Conservation (phyloP, 768 basidiomycete species). For the Suillus decipiens region DNA sequence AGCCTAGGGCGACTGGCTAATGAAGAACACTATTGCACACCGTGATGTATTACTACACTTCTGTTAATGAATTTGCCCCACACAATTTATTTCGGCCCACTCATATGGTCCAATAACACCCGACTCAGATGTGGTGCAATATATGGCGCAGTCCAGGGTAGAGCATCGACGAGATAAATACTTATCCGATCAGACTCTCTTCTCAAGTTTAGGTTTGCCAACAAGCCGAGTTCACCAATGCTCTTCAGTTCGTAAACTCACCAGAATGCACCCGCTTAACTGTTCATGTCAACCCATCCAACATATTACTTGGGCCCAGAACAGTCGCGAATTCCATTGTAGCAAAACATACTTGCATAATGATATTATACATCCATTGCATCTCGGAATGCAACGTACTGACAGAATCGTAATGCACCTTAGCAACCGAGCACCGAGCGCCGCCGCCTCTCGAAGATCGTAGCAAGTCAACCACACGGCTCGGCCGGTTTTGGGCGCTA, state of each 20-base stretch:
- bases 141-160: neutral
- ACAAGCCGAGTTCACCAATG: neutral
- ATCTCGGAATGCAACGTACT: neutral
- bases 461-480: neutral
- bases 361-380: neutral
- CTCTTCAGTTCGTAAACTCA: neutral
- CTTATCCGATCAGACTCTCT: neutral
- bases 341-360: neutral
- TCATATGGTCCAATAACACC: neutral
- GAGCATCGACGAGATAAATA: neutral
- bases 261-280: neutral
- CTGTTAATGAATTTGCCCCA: neutral
- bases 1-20: conserved; percentile 22
- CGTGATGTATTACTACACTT: conserved; percentile 1
- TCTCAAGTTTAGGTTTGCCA: neutral
- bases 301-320: neutral
- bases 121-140: neutral
- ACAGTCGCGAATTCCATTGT: neutral
- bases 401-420: neutral
- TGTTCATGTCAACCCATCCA: neutral
- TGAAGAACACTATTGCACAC: neutral
- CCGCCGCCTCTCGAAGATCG: conserved; percentile 1
- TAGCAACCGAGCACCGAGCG: neutral
- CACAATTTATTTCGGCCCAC: neutral
- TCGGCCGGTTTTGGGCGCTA: neutral